Base-by-base conservation (phyloP, 495 filamentous ascomycete species). In the Daldinia caldariorum region DNA sequence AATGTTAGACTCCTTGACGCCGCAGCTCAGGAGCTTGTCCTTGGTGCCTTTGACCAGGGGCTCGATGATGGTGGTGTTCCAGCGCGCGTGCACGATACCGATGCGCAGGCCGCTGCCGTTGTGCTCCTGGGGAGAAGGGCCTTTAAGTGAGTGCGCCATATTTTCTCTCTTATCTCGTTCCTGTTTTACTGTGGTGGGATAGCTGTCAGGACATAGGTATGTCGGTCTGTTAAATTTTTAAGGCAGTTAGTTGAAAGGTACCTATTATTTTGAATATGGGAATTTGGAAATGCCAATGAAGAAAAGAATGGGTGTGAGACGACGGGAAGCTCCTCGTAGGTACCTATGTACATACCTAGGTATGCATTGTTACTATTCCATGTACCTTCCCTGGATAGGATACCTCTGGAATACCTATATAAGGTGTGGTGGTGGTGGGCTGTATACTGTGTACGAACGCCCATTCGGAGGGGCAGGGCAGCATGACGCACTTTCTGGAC, bases 21-120 rank as follows among this genome's bases (percentile, higher is more conserved):
- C 96, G 56, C 89, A 86, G 61, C 80, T 74, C 38, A 78, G 72
- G 20, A 85, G 79, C 79, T 84, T 83, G 43, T 79, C 78, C 76
- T 81, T 82, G 67, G 81, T 74, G 59, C 95, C 95, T 31, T 85
- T 83, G 47, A 99, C 84, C 20, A 99, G 88, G 35, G 90, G 84
- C 32, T 90, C 88, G 79, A 98, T 94, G 74, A 87, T 83, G 35
- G 71, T 79, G 55, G 85, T 88, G 80, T 98, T 99, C 95, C 95
- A 99, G 67, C 95, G 89, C 26, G 94, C 95, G 80, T 97, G 95
- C 34, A 99, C 88, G 74, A 99, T 97, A 60, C 91, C 94, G 75
- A 99, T 90, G 70, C 95, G 92, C 66, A 99, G 87, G 66, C 83
- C 85, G 73, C 91, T 91, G 75, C 95, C 95, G 79, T 87, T 80